Conservation (phyloP, 306 rosid genomes). For the Vachellia pachyceras region DNA sequence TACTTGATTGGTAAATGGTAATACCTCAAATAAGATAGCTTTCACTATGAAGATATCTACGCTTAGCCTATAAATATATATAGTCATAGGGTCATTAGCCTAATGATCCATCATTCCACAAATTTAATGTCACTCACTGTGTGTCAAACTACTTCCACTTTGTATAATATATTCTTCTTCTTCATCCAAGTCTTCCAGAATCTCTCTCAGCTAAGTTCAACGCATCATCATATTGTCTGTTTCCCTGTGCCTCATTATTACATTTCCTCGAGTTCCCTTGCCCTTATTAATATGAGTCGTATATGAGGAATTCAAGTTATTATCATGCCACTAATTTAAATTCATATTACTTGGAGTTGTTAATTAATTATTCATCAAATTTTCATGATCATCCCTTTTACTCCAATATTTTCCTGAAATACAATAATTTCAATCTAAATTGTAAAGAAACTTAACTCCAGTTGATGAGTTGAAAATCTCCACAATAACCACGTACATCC, state of each 20-base stretch:
- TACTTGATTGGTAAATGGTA: too few species aligned
- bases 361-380: not conserved
- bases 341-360: not conserved
- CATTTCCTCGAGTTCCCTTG: constrained; percentile 23
- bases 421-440: not conserved
- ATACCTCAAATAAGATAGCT: too few species aligned
- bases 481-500: not conserved
- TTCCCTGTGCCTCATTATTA: constrained; percentile 41
- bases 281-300: constrained; percentile 1
- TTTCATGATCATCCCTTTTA: not conserved
- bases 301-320: constrained; percentile 7
- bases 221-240: constrained; percentile 41
- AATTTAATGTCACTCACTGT: constrained; percentile 26
- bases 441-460: not conserved
- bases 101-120: constrained; percentile 51
- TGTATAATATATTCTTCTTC: constrained; percentile 25
- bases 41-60: too few species aligned
- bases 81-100: constrained; percentile 19
- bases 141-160: constrained; percentile 27
- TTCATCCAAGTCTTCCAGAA: constrained; percentile 36
- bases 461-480: not conserved
- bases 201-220: constrained; percentile 42
- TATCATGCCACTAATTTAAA: not conserved
- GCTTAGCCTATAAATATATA: not conserved
- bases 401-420: not conserved